Conservation (phyloP, 2,329 filamentous ascomycete species). For the Colletotrichum sp. region DNA sequence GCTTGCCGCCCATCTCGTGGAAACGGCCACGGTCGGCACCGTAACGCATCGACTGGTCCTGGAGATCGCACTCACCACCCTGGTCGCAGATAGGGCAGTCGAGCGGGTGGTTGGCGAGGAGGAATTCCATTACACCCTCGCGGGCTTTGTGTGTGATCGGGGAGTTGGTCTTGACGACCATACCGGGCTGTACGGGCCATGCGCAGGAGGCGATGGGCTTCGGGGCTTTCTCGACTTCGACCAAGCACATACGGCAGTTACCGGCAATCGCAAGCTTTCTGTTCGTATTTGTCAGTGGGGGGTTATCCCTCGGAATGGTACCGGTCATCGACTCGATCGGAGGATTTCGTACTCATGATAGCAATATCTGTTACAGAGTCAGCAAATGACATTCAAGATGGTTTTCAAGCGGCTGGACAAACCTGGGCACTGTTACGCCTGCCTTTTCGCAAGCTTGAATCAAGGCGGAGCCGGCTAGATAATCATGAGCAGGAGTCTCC, state of each 20-base stretch:
- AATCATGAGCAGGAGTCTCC: slow-evolving; percentile 22
- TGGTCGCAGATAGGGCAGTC: slow-evolving; percentile 99
- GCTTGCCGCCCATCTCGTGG: slow-evolving; percentile 94
- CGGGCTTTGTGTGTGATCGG: slow-evolving; percentile 95
- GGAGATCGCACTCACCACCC: slow-evolving; percentile 97
- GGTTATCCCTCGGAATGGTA: slow-evolving; percentile 21
- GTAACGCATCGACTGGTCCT: slow-evolving; percentile 99
- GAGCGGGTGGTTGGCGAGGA: slow-evolving; percentile 93
- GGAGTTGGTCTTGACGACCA: slow-evolving; percentile 99
- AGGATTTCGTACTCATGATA: slow-evolving; percentile 84
- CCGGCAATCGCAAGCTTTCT: slow-evolving; percentile 99
- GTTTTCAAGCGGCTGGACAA: slow-evolving; percentile 32
- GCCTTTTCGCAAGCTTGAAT: slow-evolving; percentile 99
- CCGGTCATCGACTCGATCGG: slow-evolving; percentile 27
- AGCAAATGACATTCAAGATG: slow-evolving; percentile 21
- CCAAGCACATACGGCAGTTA: slow-evolving; percentile 99
- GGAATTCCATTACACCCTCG: slow-evolving; percentile 98
- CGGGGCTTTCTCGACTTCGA: slow-evolving; percentile 94
- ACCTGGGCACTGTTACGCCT: slow-evolving; percentile 86
- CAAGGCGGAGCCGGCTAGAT: slow-evolving; percentile 87
- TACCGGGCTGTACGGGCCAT: slow-evolving; percentile 97
- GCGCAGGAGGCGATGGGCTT: slow-evolving; percentile 98
- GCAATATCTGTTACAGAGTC: slow-evolving; percentile 74
- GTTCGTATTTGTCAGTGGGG: slow-evolving; percentile 43
- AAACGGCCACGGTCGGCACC: slow-evolving; percentile 95